These are phyloP conservation scores for Fusarium newnesense DNA, from an alignment of 2,329 filamentous ascomycete species.

Conservation along the genomic window DNA sequence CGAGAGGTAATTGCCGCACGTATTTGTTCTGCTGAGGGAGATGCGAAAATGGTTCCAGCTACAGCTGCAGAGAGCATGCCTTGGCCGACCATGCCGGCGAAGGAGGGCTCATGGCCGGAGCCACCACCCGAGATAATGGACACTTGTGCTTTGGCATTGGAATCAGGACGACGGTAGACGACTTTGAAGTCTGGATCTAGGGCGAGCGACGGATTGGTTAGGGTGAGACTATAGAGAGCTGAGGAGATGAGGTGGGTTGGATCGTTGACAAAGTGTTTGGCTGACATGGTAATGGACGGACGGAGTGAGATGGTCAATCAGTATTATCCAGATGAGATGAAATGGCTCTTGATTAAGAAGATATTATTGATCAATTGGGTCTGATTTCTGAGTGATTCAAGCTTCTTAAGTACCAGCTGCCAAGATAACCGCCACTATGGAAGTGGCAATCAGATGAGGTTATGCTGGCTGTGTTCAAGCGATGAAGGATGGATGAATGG, in stretches of 20 bases:
- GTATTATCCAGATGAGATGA: not conserved
- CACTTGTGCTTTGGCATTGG: slow-evolving; percentile 67
- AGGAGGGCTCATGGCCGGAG: slow-evolving; percentile 89
- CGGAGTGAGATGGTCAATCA: not conserved
- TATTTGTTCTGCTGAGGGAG: slow-evolving; percentile 84
- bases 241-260: slow-evolving; percentile 80
- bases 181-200: slow-evolving; percentile 85
- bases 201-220: slow-evolving; percentile 85
- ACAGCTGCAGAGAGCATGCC: slow-evolving; percentile 85
- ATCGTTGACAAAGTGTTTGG: slow-evolving; percentile 92
- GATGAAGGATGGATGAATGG: slow-evolving; percentile 7
- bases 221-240: slow-evolving; percentile 79
- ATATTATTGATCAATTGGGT: not conserved
- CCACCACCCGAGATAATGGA: slow-evolving; percentile 90
- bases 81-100: slow-evolving; percentile 84
- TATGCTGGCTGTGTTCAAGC: slow-evolving; percentile 5
- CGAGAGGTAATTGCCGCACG: slow-evolving; percentile 77
- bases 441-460: slow-evolving; percentile 1
- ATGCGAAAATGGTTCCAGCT: slow-evolving; percentile 88
- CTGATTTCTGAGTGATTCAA: not conserved
- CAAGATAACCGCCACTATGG: not conserved
- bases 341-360: not conserved
- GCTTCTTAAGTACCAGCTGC: slow-evolving; percentile 8
- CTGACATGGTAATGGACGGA: slow-evolving; percentile 53
- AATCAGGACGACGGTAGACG: slow-evolving; percentile 74